A percentile compares a stretch with the other conserved stretches of the same genome.
These are phyloP conservation scores for Naumovozyma baii DNA, from an alignment of 805 yeast genomes.

Conservation along the genomic window DNA sequence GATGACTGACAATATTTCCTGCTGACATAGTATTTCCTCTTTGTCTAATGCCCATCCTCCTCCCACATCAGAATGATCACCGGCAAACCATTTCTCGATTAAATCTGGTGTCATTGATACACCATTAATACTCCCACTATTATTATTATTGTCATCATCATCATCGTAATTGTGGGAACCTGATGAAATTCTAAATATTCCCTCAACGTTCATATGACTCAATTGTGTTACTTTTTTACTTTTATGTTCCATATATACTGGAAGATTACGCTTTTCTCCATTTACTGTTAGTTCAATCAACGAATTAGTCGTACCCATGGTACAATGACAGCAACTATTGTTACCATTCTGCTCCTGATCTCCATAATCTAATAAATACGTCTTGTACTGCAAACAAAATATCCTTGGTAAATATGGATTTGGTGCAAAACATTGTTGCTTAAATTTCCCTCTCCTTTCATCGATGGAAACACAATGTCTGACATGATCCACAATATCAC, in stretches of 20 bases:
- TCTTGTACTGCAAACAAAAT: conserved; percentile 15
- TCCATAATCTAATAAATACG: conserved; percentile 1
- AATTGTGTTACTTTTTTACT: background rate
- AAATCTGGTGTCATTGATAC: conserved; percentile 17
- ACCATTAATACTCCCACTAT: background rate
- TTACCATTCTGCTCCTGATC: too few relatives aligned
- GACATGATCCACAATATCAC: conserved; percentile 45
- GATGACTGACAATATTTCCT: conserved; percentile 34
- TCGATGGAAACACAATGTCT: conserved; percentile 62
- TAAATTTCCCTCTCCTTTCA: conserved; percentile 56
- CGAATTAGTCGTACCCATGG: too few relatives aligned
- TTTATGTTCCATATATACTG: too few relatives aligned
- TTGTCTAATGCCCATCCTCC: conserved; percentile 53
- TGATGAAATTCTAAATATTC: conserved; percentile 3
- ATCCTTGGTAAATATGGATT: conserved; percentile 30
- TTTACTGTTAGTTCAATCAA: too few relatives aligned
- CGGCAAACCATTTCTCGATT: conserved; percentile 56
- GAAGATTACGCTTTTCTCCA: too few relatives aligned
- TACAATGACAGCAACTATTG: too few relatives aligned
- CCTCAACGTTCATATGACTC: conserved; percentile 5
- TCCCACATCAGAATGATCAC: conserved; percentile 61
- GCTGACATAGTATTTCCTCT: conserved; percentile 23
- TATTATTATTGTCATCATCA: background rate
- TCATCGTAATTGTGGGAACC: background rate
- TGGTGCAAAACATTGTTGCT: conserved; percentile 45